Evolutionary conservation across 176 grass and related monocot genomes (phyloP), one percentile per base, ranked within the genome.

Genomic region (Eragrostis curvula): DNA sequence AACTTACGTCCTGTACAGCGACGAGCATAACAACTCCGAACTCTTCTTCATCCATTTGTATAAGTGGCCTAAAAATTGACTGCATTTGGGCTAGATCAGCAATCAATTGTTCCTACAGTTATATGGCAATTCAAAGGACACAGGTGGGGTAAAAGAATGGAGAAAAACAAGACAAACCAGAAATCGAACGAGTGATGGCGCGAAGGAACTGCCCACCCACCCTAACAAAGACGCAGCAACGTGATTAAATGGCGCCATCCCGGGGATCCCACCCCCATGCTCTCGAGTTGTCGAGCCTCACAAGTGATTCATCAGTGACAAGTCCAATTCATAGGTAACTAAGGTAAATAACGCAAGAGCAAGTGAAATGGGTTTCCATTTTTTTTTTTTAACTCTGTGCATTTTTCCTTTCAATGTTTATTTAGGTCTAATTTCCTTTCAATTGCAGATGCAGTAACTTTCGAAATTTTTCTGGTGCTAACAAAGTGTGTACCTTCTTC

Each of bases 201-300:
- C 27, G 50, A 59, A 60, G 73, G 13, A 60, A 70, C 82, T 29
- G 56, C 32, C 56, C 56, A 79, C 55, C 83, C 6, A 30, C 66
- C 44, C 21, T 43, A 30, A 79, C 44, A 71, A 56, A 52, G 83
- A 85, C 66, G 44, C 29, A 50, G 9, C 65, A 70, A 52, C 21
- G 44, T 42, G 59, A 13, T 65, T 58, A 58, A 41, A 27, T 65
- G 81, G 81, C 80, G 57, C 69, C 80, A 36, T 36, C 32, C 32
- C 32, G 3, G 2, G 32, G 32, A 36, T 36, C 32, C 32, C 80
- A 40, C 43, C 43, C 39, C 17, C 18, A 21, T 55, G 52, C 52
- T 21, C 52, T 20, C 52, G 21, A 21, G 17, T 55, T 24, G 21
- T 57, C 21, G 12, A 24, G 12, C 21, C 53, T 10, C 21, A 1